Conservation (phyloP, 306 rosid species). For the Cicer arietinum region DNA sequence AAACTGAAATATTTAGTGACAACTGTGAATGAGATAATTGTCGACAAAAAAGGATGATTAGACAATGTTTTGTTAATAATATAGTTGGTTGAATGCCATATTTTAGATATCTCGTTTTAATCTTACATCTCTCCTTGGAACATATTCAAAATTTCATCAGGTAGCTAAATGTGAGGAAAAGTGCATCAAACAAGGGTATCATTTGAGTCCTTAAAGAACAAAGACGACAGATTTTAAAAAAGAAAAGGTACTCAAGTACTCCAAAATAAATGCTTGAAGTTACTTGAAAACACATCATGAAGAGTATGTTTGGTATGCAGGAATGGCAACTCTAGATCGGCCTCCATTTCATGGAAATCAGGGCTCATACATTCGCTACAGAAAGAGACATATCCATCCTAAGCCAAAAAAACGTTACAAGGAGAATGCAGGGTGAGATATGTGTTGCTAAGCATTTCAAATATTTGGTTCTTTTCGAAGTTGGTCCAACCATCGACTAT, state of each 20-base stretch:
- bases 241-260: neutral
- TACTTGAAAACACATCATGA: constrained; percentile 9
- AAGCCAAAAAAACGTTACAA: neutral
- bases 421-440: neutral
- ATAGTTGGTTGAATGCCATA: neutral
- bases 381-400: neutral
- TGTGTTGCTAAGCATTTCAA: neutral
- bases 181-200: neutral
- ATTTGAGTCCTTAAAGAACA: constrained; percentile 13
- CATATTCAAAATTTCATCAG: constrained; percentile 18
- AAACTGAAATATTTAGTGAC: constrained; percentile 12
- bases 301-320: neutral
- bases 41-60: constrained; percentile 14
- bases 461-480: neutral
- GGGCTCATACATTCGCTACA: neutral
- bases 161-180: constrained; percentile 11
- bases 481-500: neutral
- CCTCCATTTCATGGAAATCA: neutral
- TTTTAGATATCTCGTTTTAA: constrained; percentile 28
- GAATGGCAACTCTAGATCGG: neutral
- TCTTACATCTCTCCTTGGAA: constrained; percentile 31
- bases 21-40: constrained; percentile 30
- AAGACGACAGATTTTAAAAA: constrained; percentile 11
- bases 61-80: constrained; percentile 19
- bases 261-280: constrained; percentile 7